Evolutionary conservation across 192 early-diverging fungal species (phyloP).

Genomic region (Backusella tarrabulga): DNA sequence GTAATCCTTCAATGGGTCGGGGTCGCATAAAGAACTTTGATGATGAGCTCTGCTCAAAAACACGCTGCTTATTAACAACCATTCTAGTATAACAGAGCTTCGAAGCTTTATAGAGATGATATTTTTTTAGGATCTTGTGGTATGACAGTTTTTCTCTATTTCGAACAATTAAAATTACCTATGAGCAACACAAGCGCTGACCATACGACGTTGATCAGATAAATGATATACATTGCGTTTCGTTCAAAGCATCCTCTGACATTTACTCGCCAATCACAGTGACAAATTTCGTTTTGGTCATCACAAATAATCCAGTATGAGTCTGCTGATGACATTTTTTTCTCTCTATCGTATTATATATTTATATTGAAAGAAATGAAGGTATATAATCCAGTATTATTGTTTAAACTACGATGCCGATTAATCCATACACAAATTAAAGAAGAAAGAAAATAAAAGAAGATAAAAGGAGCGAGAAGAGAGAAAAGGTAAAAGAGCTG

Average conservation of each 20-base stretch:
- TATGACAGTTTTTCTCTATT: neutral
- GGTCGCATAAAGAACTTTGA: conserved; percentile 18
- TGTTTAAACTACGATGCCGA: neutral
- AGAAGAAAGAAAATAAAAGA: neutral
- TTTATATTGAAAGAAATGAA: neutral
- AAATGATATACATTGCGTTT: conserved; percentile 8
- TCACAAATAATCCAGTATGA: conserved; percentile 25
- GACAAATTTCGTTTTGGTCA: conserved; percentile 9
- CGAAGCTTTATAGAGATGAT: neutral
- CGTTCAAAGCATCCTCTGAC: conserved; percentile 11
- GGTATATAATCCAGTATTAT: neutral
- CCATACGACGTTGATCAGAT: conserved; percentile 8
- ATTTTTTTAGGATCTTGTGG: neutral
- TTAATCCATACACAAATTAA: neutral
- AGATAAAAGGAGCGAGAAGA: neutral
- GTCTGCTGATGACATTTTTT: neutral
- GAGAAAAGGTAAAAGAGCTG: neutral
- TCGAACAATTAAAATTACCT: conserved; percentile 16
- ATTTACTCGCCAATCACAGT: conserved; percentile 35
- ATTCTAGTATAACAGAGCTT: conserved; percentile 15
- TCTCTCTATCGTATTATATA: neutral
- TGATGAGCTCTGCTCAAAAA: conserved; percentile 3
- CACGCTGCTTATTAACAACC: neutral
- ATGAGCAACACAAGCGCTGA: neutral
- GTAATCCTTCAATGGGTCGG: conserved; percentile 26